Base-by-base conservation (phyloP, 2,329 filamentous ascomycete genomes). In the Fusarium temperatum region DNA sequence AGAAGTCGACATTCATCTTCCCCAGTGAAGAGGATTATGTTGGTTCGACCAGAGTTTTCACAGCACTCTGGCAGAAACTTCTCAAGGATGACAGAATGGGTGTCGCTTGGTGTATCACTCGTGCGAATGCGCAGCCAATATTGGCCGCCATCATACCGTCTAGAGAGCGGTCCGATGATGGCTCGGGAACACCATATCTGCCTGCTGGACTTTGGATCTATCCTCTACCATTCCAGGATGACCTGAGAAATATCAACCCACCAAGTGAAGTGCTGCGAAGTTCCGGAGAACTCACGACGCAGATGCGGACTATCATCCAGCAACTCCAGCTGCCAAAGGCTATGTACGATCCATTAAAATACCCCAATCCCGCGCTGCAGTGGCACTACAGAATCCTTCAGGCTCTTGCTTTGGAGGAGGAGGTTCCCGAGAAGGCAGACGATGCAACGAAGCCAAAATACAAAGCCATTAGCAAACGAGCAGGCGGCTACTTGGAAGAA, bases 341-440 rank as follows among this genome's bases (percentile, higher is more conserved):
- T 11, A 87, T 89, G 38, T 99, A 97, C 79, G 93, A 97, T 75
- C 95, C 96, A 3, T 85, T 87, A 3, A 96, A 93, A 78, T 98
- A 98, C 78, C 94, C 96, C 0, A 99, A 99, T 71, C 95, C 95
- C 15, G 89, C 93, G 14, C 86, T 99, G 30, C 96, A 99, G 83
- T 99, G 96, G 95, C 96, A 98, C 84, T 99, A 98, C 85, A 92
- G 91, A 70, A 97, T 99, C 51, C 85, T 99, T 2, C 96, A 99
- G 83, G 93, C 94, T 12, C 88, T 98, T 65, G 96, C 96, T 0
- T 87, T 99, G 2, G 95, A 98, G 41, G 96, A 99, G 80, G 95
- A 98, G 75, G 84, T 97, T 3, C 95, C 95, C 0, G 92, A 93
- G 26, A 89, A 92, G 56, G 83, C 83, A 4, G 86, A 89, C 20